These are phyloP conservation scores for Neurospora sp. DNA, from an alignment of 2,329 filamentous ascomycete genomes.

Conservation along the genomic window DNA sequence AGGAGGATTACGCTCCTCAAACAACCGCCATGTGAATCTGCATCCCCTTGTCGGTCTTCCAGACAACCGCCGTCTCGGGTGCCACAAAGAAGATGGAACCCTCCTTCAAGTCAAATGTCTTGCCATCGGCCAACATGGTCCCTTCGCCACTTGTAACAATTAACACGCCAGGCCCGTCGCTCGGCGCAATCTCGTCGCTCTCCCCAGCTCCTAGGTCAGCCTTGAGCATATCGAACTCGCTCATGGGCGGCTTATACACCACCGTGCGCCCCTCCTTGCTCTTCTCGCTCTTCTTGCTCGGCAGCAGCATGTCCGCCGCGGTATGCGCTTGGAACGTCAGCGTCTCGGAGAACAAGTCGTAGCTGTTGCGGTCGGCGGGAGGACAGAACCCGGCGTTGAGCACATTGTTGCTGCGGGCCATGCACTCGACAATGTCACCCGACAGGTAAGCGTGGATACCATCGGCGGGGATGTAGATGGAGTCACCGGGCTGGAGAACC, in stretches of 20 bases:
- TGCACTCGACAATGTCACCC: conserved; percentile 69
- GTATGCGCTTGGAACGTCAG: conserved; percentile 56
- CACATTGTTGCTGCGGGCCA: conserved; percentile 67
- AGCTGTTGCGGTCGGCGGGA: conserved; percentile 49
- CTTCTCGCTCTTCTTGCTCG: conserved; percentile 35
- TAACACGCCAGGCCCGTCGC: conserved; percentile 53
- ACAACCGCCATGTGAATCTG: conserved; percentile 29
- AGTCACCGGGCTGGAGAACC: conserved; percentile 52
- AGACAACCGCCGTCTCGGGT: conserved; percentile 32
- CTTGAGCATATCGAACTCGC: conserved; percentile 61
- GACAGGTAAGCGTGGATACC: conserved; percentile 65
- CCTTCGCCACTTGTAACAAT: conserved; percentile 52
- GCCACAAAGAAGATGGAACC: conserved; percentile 60
- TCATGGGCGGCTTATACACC: conserved; percentile 56
- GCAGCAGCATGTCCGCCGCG: conserved; percentile 44
- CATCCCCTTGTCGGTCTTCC: conserved; percentile 23
- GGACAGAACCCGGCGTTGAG: conserved; percentile 68
- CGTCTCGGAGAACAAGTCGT: conserved; percentile 52
- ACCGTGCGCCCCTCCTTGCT: conserved; percentile 50
- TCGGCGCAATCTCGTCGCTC: conserved; percentile 42
- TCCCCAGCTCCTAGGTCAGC: conserved; percentile 47
- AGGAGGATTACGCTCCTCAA: conserved; percentile 1
- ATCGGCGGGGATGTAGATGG: conserved; percentile 61
- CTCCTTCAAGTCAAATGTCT: conserved; percentile 43
- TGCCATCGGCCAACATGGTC: conserved; percentile 41